A percentile compares a stretch with the other conserved stretches of the same genome.
These are phyloP conservation scores for Leccinum boreale DNA, from an alignment of 768 basidiomycete species.

Conservation along the genomic window DNA sequence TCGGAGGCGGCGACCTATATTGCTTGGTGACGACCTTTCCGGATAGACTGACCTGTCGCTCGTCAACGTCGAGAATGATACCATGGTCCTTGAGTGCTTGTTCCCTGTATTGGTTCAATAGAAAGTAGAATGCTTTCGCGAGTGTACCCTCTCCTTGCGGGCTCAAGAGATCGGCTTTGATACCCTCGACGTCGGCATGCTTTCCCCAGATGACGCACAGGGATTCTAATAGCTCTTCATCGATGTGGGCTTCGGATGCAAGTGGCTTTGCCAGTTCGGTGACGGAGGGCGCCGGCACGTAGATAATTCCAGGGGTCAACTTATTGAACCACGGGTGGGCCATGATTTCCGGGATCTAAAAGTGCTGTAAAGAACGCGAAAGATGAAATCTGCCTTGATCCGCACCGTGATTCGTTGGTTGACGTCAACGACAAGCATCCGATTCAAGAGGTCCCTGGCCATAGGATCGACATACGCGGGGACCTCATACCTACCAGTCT, in stretches of 20 bases:
- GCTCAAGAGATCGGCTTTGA: constrained; percentile 65
- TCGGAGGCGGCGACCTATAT: constrained; percentile 40
- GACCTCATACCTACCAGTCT: constrained; percentile 79
- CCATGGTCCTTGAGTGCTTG: constrained; percentile 54
- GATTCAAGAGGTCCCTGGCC: constrained; percentile 77
- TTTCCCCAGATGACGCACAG: constrained; percentile 83
- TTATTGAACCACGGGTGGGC: constrained; percentile 79
- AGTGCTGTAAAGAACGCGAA: constrained; percentile 1
- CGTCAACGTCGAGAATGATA: constrained; percentile 38
- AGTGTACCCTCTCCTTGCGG: constrained; percentile 67
- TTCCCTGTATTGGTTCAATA: constrained; percentile 74
- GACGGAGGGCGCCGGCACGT: constrained; percentile 56
- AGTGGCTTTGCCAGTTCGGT: constrained; percentile 70
- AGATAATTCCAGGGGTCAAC: constrained; percentile 45
- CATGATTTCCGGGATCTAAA: constrained; percentile 82
- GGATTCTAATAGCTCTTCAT: constrained; percentile 73
- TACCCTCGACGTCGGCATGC: constrained; percentile 55
- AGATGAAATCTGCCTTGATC: neutral
- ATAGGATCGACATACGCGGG: constrained; percentile 78
- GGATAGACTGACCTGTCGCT: constrained; percentile 8
- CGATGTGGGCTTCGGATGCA: constrained; percentile 63
- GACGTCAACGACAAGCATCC: constrained; percentile 89
- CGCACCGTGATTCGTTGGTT: constrained; percentile 73
- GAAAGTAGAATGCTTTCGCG: constrained; percentile 87
- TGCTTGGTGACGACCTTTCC: constrained; percentile 38